Conservation (phyloP, 768 basidiomycete genomes). For the Phlebiopsis flavidoalba region DNA sequence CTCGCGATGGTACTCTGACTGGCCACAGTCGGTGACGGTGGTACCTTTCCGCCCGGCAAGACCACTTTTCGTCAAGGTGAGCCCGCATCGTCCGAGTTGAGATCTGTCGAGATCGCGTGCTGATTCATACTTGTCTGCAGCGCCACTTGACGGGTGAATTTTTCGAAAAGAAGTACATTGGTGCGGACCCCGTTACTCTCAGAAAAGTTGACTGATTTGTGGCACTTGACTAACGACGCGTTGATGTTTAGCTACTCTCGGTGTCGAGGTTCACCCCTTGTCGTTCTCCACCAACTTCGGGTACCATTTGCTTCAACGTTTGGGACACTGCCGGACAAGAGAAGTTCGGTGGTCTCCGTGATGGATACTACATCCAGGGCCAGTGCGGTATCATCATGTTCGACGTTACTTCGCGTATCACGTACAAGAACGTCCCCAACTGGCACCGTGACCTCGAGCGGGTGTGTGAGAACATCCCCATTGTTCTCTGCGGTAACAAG, state of each 20-base stretch:
- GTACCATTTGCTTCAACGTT: constrained; percentile 98
- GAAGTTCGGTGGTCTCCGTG: constrained; percentile 98
- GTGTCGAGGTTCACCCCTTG: constrained; percentile 98
- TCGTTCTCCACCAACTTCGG: constrained; percentile 96
- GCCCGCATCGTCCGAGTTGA: constrained; percentile 18
- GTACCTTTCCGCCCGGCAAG: constrained; percentile 96
- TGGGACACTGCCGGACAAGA: constrained; percentile 99
- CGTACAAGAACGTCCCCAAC: constrained; percentile 99
- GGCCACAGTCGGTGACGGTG: constrained; percentile 83
- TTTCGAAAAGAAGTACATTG: constrained; percentile 99
- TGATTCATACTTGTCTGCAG: constrained; percentile 51
- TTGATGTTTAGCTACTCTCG: constrained; percentile 77
- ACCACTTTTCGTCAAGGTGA: constrained; percentile 97
- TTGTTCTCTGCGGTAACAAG: constrained; percentile 99
- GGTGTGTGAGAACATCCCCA: constrained; percentile 99
- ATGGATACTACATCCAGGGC: constrained; percentile 95
- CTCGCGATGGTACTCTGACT: constrained; percentile 13
- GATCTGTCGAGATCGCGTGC: constrained; percentile 40
- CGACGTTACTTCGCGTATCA: constrained; percentile 98
- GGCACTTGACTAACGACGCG: background rate
- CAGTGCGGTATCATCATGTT: constrained; percentile 99
- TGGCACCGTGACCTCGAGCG: constrained; percentile 99
- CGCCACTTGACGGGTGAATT: constrained; percentile 99
- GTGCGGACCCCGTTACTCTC: constrained; percentile 39
- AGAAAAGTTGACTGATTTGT: constrained; percentile 10